Percentiles rank a stretch among this genome's conserved stretches.
Evolutionary conservation across 371 early-diverging fungal species (phyloP).

Genomic region (Coemansia sp.): DNA sequence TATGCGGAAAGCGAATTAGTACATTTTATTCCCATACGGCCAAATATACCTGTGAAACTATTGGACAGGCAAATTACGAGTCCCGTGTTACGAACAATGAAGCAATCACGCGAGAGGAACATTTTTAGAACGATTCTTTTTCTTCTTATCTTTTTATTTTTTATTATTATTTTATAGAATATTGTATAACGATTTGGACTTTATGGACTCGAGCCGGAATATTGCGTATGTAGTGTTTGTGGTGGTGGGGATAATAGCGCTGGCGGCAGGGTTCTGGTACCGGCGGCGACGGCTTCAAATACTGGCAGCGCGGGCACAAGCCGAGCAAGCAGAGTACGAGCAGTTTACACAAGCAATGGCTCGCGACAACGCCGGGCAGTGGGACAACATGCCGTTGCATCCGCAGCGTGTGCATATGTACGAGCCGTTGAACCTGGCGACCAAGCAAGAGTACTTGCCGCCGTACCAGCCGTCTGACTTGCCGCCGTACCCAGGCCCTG

Average conservation of each 20-base stretch:
- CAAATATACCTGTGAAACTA: background rate
- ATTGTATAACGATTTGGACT: background rate
- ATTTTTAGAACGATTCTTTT: background rate
- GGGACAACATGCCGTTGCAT: background rate
- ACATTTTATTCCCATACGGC: background rate
- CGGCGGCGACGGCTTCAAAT: background rate
- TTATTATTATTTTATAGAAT: background rate
- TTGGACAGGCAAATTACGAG: too few species aligned
- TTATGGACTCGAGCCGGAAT: background rate
- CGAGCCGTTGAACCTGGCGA: background rate
- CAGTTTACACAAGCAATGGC: background rate
- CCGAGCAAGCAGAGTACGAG: background rate
- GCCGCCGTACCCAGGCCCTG: background rate
- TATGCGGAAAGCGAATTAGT: background rate
- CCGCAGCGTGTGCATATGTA: background rate
- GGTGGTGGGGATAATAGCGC: background rate
- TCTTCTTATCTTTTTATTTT: background rate
- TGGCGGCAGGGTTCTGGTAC: background rate
- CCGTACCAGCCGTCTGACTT: background rate
- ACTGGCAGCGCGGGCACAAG: background rate
- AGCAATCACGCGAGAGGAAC: too few species aligned
- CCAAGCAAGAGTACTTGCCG: slow-evolving; percentile 1
- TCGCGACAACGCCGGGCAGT: background rate
- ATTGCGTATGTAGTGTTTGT: slow-evolving; percentile 7
- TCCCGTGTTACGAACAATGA: too few species aligned